These are phyloP conservation scores for Penicillium sp. DNA, from an alignment of 2,329 filamentous ascomycete genomes.

Conservation along the genomic window DNA sequence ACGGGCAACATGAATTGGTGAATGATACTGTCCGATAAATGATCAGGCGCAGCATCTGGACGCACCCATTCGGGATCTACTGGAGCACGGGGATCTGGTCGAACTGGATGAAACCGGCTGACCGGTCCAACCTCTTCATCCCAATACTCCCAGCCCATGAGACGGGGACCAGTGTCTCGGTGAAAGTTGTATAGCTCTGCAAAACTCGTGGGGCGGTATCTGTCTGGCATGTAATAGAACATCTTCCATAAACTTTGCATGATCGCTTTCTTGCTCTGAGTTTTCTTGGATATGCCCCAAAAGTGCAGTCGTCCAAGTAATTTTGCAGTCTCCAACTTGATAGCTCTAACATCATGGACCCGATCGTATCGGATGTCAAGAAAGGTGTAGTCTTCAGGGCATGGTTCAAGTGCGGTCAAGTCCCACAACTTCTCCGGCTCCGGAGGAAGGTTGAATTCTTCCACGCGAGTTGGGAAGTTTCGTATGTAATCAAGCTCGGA, in stretches of 20 bases:
- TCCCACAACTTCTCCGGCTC: background rate
- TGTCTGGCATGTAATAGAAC: slow-evolving; percentile 24
- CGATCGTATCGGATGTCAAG: background rate
- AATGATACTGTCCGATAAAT: background rate
- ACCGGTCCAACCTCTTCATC: slow-evolving; percentile 1
- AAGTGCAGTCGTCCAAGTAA: slow-evolving; percentile 18
- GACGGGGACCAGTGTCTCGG: slow-evolving; percentile 33
- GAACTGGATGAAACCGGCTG: slow-evolving; percentile 1
- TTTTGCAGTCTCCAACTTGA: background rate
- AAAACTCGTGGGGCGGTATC: slow-evolving; percentile 17
- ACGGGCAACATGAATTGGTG: background rate
- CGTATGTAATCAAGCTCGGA: background rate
- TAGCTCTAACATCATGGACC: background rate
- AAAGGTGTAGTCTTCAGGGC: slow-evolving; percentile 9
- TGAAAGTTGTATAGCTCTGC: slow-evolving; percentile 15
- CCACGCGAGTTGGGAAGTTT: background rate
- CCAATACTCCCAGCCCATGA: slow-evolving; percentile 20
- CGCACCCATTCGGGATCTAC: background rate
- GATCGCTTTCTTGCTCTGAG: background rate
- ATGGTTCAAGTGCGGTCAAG: slow-evolving; percentile 8
- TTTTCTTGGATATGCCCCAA: slow-evolving; percentile 25
- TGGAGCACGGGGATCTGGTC: background rate
- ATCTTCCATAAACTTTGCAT: slow-evolving; percentile 22
- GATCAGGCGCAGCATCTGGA: slow-evolving; percentile 1
- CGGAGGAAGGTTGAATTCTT: background rate